Conservation (phyloP, 768 basidiomycete species). For the Dacryopinax primogenitus region DNA sequence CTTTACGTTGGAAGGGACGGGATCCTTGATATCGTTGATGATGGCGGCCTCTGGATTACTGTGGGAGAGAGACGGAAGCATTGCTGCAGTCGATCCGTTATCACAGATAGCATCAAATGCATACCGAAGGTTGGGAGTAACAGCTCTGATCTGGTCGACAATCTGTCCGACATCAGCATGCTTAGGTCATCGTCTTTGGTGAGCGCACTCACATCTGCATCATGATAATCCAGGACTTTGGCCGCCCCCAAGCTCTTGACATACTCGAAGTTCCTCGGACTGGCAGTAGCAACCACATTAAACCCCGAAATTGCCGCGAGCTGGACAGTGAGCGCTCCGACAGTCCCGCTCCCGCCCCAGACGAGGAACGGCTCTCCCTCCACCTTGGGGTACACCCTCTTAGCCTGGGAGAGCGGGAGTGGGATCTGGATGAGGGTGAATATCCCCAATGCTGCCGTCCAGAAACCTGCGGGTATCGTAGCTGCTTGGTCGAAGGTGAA, state of each 20-base stretch:
- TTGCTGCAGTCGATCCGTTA: not conserved
- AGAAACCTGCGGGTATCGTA: constrained; percentile 40
- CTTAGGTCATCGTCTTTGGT: too few relatives aligned
- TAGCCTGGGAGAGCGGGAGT: not conserved
- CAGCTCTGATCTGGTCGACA: not conserved
- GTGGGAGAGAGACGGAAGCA: not conserved
- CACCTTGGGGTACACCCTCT: not conserved
- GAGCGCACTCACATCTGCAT: constrained; percentile 13
- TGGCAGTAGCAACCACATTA: constrained; percentile 28
- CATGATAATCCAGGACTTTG: constrained; percentile 24
- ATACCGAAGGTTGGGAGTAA: not conserved
- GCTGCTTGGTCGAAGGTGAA: constrained; percentile 39
- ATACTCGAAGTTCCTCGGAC: constrained; percentile 29
- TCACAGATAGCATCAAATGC: not conserved
- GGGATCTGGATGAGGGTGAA: constrained; percentile 18
- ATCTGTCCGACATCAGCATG: too few relatives aligned
- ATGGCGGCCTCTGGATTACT: not conserved
- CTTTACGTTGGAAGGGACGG: not conserved
- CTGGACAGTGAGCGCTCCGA: constrained; percentile 20
- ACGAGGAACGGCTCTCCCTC: not conserved
- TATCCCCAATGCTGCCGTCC: constrained; percentile 39
- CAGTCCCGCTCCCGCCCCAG: not conserved
- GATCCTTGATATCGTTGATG: not conserved
- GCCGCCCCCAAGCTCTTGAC: constrained; percentile 30
- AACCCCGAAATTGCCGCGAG: constrained; percentile 25